Evolutionary conservation across 352 stramenopile species (phyloP), one percentile per base, ranked within the genome.

Genomic region (Globisporangium barbulae): DNA sequence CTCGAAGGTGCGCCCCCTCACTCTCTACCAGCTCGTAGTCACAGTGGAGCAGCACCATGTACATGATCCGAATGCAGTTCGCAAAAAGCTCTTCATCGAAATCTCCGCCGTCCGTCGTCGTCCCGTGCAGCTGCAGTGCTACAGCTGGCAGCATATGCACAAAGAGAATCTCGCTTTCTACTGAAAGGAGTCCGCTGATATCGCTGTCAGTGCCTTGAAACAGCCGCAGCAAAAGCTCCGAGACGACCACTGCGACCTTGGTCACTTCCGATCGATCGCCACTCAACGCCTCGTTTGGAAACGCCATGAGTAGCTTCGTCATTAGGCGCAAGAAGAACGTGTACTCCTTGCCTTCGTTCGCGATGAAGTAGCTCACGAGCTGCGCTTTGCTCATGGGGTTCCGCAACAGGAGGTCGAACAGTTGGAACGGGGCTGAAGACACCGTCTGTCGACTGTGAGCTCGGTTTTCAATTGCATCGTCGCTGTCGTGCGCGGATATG

Each of bases 321-420:
- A 89, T 89, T 17, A 90, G 39, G 0, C 79, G 79, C 22, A 91
- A 53, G 61, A 92, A 91, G 69, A 89, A 89, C 0, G 78, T 76
- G 45, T 77, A 90, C 54, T 90, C 79, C 28, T 83, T 85, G 57
- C 66, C 73, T 64, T 83, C 71, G 30, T 88, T 90, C 39, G 56
- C 64, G 19, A 85, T 45, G 56, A 91, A 91, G 41, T 88, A 88
- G 35, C 65, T 58, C 13, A 87, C 59, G 7, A 92, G 50, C 49
- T 91, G 83, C 3, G 69, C 54, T 41, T 73, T 68, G 55, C 83
- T 91, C 12, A 79, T 79, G 28, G 71, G 53, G 50, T 85, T 78
- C 15, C 62, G 66, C 37, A 92, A 45, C 52, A 92, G 58, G 8
- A 64, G 63, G 4, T 72, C 56, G 33, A 92, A 76, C 6, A 89